Base-by-base conservation (phyloP, 2,329 filamentous ascomycete genomes). In the Aureobasidium zeae region DNA sequence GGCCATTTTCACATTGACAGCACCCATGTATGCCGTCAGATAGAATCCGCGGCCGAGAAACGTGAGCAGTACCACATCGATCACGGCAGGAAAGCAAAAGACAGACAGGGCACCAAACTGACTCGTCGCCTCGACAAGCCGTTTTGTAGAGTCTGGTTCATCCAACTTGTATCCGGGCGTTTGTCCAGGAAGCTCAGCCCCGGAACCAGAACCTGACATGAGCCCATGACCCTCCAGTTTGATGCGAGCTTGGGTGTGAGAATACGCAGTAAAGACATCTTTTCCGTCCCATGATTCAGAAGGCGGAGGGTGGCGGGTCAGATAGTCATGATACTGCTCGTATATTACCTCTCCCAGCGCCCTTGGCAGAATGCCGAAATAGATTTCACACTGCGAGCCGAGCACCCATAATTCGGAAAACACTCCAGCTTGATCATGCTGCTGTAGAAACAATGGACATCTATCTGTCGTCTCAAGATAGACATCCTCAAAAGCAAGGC, bases 331-430 rank as follows among this genome's bases (percentile, higher is more conserved):
- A 19, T 49, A 51, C 12, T 28, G 37, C 9, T 49, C 45, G 30
- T 47, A 51, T 13, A 38, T 51, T 22, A 51, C 38, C 11, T 47
- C 47, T 17, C 49, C 49, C n/a, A 51, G 28, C 7, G 47, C 31
- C n/a, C 49, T 34, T 4, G 49, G 49, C 8, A 43, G 36, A 36
- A 79, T 68, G 47, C 76, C 75, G 46, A 80, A 77, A 53, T 79
- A 80, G 1, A 71, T 66, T 48, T 79, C 74, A 52, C 77, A 81
- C 43, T 76, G 72, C 3, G 76, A 79, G 1, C 77, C 77, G 2
- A 79, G 62, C 0, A 75, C 76, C 58, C 77, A 80, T 0, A 77
- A 69, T 54, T 80, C 77, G 1, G 76, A 71, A 52, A 80, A 80
- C 5, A 74, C 74, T 22, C 75, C 76, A 11, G 76, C 76, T 55